phyloP scores from a whole-genome alignment of 2,329 filamentous ascomycete species.

The Phialocephala sp. region DNA sequence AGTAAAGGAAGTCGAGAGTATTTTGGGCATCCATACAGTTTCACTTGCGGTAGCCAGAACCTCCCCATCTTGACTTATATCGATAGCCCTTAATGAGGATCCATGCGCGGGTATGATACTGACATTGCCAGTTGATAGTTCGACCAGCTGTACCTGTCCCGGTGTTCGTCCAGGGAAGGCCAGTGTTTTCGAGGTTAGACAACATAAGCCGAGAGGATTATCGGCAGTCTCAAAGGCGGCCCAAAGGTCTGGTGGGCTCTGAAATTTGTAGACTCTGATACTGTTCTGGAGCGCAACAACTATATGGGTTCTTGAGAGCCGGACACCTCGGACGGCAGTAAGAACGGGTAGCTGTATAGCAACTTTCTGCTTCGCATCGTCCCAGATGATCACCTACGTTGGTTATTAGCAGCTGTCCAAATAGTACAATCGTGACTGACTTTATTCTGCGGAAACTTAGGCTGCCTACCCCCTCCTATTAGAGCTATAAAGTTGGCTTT shows the following conservation, averaged over 20 bases:
- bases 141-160: slow-evolving; percentile 89
- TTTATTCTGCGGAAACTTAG: slow-evolving; percentile 88
- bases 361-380: slow-evolving; percentile 78
- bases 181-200: slow-evolving; percentile 73
- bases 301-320: slow-evolving; percentile 76
- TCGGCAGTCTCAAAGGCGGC: slow-evolving; percentile 84
- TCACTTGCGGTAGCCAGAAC: slow-evolving; percentile 90
- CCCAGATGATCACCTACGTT: slow-evolving; percentile 81
- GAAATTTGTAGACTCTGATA: slow-evolving; percentile 81
- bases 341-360: slow-evolving; percentile 79
- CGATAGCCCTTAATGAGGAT: slow-evolving; percentile 76
- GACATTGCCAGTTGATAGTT: slow-evolving; percentile 78
- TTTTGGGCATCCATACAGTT: slow-evolving; percentile 53
- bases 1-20: not conserved
- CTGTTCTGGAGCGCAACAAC: slow-evolving; percentile 83
- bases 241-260: slow-evolving; percentile 71
- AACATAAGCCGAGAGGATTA: slow-evolving; percentile 82
- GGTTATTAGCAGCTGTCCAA: slow-evolving; percentile 24
- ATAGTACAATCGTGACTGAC: slow-evolving; percentile 46
- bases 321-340: slow-evolving; percentile 79
- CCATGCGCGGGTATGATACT: slow-evolving; percentile 94
- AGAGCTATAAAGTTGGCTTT: slow-evolving; percentile 86
- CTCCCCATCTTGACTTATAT: slow-evolving; percentile 79
- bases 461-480: slow-evolving; percentile 84
- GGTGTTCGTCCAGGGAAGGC: slow-evolving; percentile 86